phyloP scores from a whole-genome alignment of 305 asterid genomes.

The Ruellia speciosa region DNA sequence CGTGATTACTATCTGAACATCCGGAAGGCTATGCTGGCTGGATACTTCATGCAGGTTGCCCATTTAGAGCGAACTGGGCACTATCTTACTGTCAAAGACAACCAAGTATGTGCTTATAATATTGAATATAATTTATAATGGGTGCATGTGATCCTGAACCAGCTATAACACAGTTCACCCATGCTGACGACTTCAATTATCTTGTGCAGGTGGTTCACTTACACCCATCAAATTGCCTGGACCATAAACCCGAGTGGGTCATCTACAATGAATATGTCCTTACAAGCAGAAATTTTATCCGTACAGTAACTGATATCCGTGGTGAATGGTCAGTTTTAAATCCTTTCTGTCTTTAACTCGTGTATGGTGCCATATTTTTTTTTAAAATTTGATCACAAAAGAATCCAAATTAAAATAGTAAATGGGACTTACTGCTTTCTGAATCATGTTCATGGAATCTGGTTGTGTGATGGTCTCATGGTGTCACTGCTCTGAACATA shows the following conservation, averaged over 20 bases:
- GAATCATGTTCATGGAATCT: no score
- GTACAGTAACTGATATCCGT: slow-evolving; percentile 86
- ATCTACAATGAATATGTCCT: slow-evolving; percentile 84
- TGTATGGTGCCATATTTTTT: neutral
- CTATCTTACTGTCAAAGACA: slow-evolving; percentile 90
- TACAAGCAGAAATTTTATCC: slow-evolving; percentile 86
- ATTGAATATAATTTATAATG: neutral
- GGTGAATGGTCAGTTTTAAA: slow-evolving; percentile 78
- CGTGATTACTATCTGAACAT: slow-evolving; percentile 90
- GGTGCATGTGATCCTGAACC: neutral
- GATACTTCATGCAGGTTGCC: slow-evolving; percentile 99
- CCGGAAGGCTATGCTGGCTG: slow-evolving; percentile 97
- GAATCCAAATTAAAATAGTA: no score
- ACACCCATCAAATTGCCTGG: slow-evolving; percentile 93
- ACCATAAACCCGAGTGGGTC: slow-evolving; percentile 96
- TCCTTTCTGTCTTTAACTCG: neutral
- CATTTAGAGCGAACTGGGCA: slow-evolving; percentile 88
- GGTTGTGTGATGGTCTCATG: no score
- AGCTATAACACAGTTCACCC: neutral
- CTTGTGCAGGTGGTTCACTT: slow-evolving; percentile 64
- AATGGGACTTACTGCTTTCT: no score
- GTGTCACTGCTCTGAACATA: no score
- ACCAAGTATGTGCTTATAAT: slow-evolving; percentile 46
- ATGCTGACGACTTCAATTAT: neutral
- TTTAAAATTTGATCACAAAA: neutral